Percentiles rank a stretch among this genome's conserved stretches.
Evolutionary conservation across 805 yeast species (phyloP).

Genomic region (Kuraishia ogatae): DNA sequence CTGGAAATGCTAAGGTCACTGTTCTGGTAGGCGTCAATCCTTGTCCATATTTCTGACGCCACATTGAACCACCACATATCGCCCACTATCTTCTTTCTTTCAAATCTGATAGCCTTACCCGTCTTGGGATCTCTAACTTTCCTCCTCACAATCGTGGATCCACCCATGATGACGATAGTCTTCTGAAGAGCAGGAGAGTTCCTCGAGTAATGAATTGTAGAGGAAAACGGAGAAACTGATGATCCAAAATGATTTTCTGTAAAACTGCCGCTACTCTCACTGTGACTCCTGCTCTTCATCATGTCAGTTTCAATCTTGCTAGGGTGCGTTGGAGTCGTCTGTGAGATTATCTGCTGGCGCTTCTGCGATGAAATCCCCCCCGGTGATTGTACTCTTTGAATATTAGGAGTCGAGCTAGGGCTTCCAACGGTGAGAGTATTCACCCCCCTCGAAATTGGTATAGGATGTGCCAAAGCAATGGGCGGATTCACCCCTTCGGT

Average conservation of each 20-base stretch:
- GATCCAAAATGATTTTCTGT: neutral
- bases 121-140: conserved; percentile 12
- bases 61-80: conserved; percentile 46
- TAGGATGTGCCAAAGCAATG: neutral
- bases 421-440: conserved; percentile 3
- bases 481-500: neutral
- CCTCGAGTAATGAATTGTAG: neutral
- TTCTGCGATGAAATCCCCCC: neutral
- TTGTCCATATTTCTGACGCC: conserved; percentile 31
- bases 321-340: conserved; percentile 3
- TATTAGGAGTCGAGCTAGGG: neutral
- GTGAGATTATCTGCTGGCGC: neutral
- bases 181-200: conserved; percentile 6
- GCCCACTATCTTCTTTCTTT: conserved; percentile 24
- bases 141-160: conserved; percentile 19
- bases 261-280: neutral
- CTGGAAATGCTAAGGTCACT: neutral
- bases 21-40: conserved; percentile 10
- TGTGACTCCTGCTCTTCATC: neutral
- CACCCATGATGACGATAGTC: conserved; percentile 21
- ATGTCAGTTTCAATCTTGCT: conserved; percentile 5
- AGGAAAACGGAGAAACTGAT: conserved; percentile 1
- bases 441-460: neutral
- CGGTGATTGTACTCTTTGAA: neutral
- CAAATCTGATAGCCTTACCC: conserved; percentile 10